phyloP scores from a whole-genome alignment of 441 rosid genomes.

The Populus hybrid region DNA sequence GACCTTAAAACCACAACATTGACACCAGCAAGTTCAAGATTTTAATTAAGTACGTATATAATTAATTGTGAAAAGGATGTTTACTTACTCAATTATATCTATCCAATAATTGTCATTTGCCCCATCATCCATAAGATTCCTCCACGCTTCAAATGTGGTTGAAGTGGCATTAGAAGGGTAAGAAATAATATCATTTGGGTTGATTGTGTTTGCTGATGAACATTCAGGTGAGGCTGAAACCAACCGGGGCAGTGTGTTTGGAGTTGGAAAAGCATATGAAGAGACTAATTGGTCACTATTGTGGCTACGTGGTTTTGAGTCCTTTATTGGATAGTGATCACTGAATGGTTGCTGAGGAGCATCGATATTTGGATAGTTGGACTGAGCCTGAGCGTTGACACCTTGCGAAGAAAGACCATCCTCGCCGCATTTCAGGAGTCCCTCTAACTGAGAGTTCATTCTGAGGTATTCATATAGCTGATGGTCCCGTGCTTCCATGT shows the following conservation, averaged over 20 bases:
- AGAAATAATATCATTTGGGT: constrained; percentile 22
- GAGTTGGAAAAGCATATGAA: constrained; percentile 20
- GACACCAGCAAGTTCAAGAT: not conserved
- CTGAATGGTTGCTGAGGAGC: constrained; percentile 8
- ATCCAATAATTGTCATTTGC: constrained; percentile 52
- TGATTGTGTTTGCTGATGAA: constrained; percentile 15
- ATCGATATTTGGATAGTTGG: constrained; percentile 23
- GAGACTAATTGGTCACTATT: constrained; percentile 1
- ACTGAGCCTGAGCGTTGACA: constrained; percentile 22
- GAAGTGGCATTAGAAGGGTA: constrained; percentile 40
- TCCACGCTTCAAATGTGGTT: constrained; percentile 47
- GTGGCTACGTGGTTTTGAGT: not conserved
- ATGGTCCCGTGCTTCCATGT: constrained; percentile 19
- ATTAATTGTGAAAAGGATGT: not conserved
- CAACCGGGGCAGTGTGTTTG: constrained; percentile 45
- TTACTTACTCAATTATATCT: constrained; percentile 49
- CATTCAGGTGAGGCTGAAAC: constrained; percentile 40
- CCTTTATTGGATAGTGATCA: constrained; percentile 7
- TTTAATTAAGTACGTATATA: not conserved
- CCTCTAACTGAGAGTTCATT: constrained; percentile 7
- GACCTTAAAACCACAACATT: not conserved
- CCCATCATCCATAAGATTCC: constrained; percentile 55
- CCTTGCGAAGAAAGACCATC: constrained; percentile 23
- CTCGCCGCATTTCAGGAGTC: constrained; percentile 1
- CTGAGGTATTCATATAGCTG: constrained; percentile 14